Evolutionary conservation across 495 filamentous ascomycete genomes (phyloP).

Genomic region (Aspergillus saccharolyticus): DNA sequence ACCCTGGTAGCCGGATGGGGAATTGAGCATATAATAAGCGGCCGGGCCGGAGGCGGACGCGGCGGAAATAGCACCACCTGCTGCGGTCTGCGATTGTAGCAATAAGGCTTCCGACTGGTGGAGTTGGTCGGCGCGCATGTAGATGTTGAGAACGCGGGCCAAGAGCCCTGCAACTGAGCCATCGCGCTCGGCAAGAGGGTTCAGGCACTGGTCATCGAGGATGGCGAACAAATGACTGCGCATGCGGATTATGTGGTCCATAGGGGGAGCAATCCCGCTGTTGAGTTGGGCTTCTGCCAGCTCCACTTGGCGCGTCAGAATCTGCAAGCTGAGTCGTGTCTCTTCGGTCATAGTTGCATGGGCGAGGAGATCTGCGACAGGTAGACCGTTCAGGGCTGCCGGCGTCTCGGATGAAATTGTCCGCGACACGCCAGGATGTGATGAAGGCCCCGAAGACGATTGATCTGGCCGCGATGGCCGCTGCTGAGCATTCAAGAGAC

Average conservation of each 20-base stretch:
- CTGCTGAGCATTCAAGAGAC: neutral
- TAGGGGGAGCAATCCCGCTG: conserved; percentile 26
- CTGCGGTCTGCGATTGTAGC: conserved; percentile 6
- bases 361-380: neutral
- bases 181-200: conserved; percentile 17
- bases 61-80: neutral
- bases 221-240: conserved; percentile 30
- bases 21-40: conserved; percentile 57
- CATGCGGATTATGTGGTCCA: conserved; percentile 29
- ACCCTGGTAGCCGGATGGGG: conserved; percentile 55
- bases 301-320: conserved; percentile 31
- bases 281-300: conserved; percentile 38
- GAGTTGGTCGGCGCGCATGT: conserved; percentile 26
- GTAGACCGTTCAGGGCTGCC: neutral
- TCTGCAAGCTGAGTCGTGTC: conserved; percentile 18
- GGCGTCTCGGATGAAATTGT: neutral
- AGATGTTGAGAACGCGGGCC: conserved; percentile 25
- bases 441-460: neutral
- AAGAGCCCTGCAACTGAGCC: conserved; percentile 25
- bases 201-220: conserved; percentile 27
- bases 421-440: neutral
- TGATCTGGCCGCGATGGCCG: neutral
- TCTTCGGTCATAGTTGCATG: conserved; percentile 11
- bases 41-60: neutral
- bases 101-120: conserved; percentile 18